Conservation (phyloP, 352 stramenopile genomes). For the Pilasporangium apinafurcum region DNA sequence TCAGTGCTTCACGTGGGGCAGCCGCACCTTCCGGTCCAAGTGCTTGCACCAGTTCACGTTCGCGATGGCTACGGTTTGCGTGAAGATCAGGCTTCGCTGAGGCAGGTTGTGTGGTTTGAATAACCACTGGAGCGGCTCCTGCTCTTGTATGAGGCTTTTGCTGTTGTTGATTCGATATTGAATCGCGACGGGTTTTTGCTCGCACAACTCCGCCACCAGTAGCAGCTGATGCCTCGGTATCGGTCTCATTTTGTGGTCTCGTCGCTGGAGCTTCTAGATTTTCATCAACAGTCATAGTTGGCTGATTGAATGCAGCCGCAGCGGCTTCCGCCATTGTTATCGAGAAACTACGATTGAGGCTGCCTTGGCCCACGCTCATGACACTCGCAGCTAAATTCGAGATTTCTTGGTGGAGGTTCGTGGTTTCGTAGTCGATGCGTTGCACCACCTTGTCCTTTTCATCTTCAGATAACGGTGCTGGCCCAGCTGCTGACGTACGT, state of each 20-base stretch:
- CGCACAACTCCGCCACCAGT: constrained; percentile 11
- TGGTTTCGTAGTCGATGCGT: constrained; percentile 64
- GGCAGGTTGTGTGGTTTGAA: not conserved
- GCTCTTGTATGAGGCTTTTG: too few relatives aligned
- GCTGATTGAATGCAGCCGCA: too few relatives aligned
- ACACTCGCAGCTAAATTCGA: constrained; percentile 75
- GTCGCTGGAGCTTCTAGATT: not conserved
- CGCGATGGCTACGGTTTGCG: constrained; percentile 72
- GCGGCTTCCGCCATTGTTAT: constrained; percentile 23
- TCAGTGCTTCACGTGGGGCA: constrained; percentile 85
- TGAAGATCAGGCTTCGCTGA: constrained; percentile 37
- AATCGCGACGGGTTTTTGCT: constrained; percentile 17
- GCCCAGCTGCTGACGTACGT: not conserved
- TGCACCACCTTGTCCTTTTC: constrained; percentile 34
- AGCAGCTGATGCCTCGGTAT: constrained; percentile 8
- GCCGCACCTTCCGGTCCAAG: constrained; percentile 75
- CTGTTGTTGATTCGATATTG: constrained; percentile 4
- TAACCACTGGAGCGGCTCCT: too few relatives aligned
- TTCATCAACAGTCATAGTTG: too few relatives aligned
- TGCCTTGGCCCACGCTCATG: constrained; percentile 65
- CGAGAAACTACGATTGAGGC: constrained; percentile 63
- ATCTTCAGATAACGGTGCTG: constrained; percentile 20
- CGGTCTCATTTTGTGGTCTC: not conserved
- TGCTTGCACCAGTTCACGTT: constrained; percentile 72
- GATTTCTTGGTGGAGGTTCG: constrained; percentile 81